These are phyloP conservation scores for Vitis amurensis DNA, from an alignment of 164 flowering plant genomes.

Conservation along the genomic window DNA sequence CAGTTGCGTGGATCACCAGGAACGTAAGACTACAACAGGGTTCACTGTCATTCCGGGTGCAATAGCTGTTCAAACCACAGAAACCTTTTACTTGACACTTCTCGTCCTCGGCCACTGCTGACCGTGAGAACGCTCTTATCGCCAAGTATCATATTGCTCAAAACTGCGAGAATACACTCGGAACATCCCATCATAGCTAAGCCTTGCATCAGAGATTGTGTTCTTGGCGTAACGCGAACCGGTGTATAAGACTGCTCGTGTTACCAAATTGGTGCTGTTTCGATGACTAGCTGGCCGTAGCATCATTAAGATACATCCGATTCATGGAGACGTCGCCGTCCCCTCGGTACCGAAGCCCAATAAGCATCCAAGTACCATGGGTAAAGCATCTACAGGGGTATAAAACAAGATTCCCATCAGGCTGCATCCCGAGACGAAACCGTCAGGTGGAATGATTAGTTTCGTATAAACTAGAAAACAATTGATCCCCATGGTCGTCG, in stretches of 20 bases:
- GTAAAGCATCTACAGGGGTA: background rate
- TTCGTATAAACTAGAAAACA: conserved; percentile 10
- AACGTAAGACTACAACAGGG: too few species aligned
- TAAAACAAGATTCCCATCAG: conserved; percentile 14
- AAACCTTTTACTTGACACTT: conserved; percentile 9
- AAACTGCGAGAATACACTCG: conserved; percentile 4
- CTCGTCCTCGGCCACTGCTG: too few species aligned
- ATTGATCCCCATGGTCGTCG: background rate
- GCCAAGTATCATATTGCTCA: background rate
- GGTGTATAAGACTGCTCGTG: too few species aligned
- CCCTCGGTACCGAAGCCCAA: background rate
- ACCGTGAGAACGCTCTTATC: too few species aligned
- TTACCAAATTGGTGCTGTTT: background rate
- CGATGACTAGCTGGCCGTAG: background rate
- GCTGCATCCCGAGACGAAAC: conserved; percentile 22
- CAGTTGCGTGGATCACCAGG: too few species aligned
- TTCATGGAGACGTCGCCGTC: too few species aligned
- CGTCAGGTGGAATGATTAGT: conserved; percentile 11
- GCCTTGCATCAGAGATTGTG: background rate
- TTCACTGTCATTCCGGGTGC: background rate
- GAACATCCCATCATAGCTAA: conserved; percentile 11
- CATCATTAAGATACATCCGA: background rate
- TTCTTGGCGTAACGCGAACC: too few species aligned
- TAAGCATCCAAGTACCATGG: background rate
- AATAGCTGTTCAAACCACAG: conserved; percentile 16